Conservation (phyloP, 2,329 filamentous ascomycete species). For the Lachnellula arida region DNA sequence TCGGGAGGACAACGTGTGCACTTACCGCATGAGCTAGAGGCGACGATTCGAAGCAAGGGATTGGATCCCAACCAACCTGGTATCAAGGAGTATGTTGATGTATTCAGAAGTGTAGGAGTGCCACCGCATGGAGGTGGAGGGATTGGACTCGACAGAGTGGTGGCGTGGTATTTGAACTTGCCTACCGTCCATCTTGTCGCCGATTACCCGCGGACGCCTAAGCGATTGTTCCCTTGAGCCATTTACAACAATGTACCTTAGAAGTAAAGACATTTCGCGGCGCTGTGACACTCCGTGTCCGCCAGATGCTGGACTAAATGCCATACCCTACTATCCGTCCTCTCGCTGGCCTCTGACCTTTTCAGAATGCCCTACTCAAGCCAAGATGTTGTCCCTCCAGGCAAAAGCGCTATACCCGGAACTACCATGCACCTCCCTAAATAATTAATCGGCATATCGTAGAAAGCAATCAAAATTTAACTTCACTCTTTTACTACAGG, state of each 20-base stretch:
- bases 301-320: too few species aligned
- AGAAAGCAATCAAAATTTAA: too few species aligned
- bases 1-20: conserved; percentile 91
- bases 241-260: not conserved
- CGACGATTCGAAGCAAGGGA: conserved; percentile 72
- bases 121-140: conserved; percentile 89
- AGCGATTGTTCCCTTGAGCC: conserved; percentile 48
- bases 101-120: conserved; percentile 74
- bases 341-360: too few species aligned
- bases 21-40: conserved; percentile 68
- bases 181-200: conserved; percentile 55
- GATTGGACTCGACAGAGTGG: conserved; percentile 83
- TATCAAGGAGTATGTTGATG: conserved; percentile 88
- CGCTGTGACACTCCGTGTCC: too few species aligned
- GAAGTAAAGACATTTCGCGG: too few species aligned
- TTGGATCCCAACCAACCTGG: conserved; percentile 68
- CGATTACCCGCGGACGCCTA: conserved; percentile 57
- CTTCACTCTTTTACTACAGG: too few species aligned
- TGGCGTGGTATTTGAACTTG: conserved; percentile 59
- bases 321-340: too few species aligned
- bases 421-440: too few species aligned
- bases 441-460: too few species aligned
- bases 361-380: too few species aligned
- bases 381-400: too few species aligned
- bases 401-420: too few species aligned